Evolutionary conservation across 192 early-diverging fungal species (phyloP).

Genomic region (Gaertneriomyces semiglobifer): DNA sequence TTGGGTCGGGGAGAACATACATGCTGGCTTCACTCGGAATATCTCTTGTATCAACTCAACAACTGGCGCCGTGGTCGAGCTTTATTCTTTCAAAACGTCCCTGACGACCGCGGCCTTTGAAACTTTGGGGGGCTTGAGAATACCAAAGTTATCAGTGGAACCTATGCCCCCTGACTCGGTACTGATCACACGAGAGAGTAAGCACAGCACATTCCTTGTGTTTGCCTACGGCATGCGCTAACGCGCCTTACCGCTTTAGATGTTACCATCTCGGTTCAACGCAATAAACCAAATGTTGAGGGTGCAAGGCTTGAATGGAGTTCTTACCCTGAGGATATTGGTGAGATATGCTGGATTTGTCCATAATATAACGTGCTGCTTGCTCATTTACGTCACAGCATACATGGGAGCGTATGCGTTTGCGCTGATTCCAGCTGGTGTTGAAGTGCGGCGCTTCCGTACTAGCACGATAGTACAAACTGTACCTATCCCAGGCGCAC

Average conservation of each 20-base stretch:
- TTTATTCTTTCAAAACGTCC: constrained; percentile 42
- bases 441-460: constrained; percentile 84
- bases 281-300: too few relatives aligned
- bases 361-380: background rate
- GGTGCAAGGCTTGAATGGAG: constrained; percentile 23
- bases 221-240: too few relatives aligned
- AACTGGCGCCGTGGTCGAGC: constrained; percentile 50
- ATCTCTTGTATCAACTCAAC: constrained; percentile 51
- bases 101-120: constrained; percentile 24
- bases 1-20: constrained; percentile 53
- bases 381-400: too few relatives aligned
- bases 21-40: constrained; percentile 12
- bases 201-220: background rate
- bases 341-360: constrained; percentile 17
- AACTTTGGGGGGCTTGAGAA: constrained; percentile 20
- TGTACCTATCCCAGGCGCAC: constrained; percentile 63
- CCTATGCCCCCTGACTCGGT: constrained; percentile 23
- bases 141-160: constrained; percentile 13
- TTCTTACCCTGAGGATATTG: constrained; percentile 51
- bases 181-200: constrained; percentile 35
- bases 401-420: constrained; percentile 55
- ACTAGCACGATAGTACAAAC: constrained; percentile 80
- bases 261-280: too few relatives aligned
- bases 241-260: too few relatives aligned
- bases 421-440: constrained; percentile 60